These are phyloP conservation scores for Scutellaria minor DNA, from an alignment of 257 asterid genomes.

Conservation along the genomic window DNA sequence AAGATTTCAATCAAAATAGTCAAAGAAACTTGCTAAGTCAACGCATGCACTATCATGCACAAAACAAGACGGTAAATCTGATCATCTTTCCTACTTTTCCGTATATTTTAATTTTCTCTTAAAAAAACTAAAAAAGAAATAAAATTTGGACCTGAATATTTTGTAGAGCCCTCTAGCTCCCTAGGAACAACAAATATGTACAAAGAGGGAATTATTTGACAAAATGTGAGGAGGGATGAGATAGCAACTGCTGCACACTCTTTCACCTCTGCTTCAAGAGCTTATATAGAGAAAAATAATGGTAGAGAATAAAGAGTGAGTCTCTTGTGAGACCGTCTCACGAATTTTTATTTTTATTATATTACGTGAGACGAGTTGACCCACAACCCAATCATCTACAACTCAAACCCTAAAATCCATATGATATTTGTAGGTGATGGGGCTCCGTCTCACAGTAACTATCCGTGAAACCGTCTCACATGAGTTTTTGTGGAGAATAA, in stretches of 20 bases:
- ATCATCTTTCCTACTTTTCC: not conserved
- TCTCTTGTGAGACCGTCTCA: too few species aligned
- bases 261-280: slow-evolving; percentile 25
- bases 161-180: slow-evolving; percentile 34
- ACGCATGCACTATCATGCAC: slow-evolving; percentile 32
- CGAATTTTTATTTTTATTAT: too few species aligned
- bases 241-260: slow-evolving; percentile 61
- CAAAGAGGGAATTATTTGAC: slow-evolving; percentile 52
- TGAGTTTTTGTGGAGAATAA: too few species aligned
- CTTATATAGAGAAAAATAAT: slow-evolving; percentile 46
- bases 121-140: not conserved
- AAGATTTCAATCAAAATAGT: slow-evolving; percentile 36
- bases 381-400: too few species aligned
- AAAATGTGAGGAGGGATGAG: slow-evolving; percentile 43
- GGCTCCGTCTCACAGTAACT: too few species aligned
- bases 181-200: slow-evolving; percentile 42
- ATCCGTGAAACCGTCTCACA: too few species aligned
- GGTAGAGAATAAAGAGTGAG: not conserved
- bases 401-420: too few species aligned
- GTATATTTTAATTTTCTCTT: not conserved
- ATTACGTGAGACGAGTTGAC: too few species aligned
- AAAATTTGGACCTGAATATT: slow-evolving; percentile 43
- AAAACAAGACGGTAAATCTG: too few species aligned
- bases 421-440: too few species aligned
- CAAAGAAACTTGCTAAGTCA: slow-evolving; percentile 33